Base-by-base conservation (phyloP, 768 basidiomycete genomes). In the Heimioporus sp. region DNA sequence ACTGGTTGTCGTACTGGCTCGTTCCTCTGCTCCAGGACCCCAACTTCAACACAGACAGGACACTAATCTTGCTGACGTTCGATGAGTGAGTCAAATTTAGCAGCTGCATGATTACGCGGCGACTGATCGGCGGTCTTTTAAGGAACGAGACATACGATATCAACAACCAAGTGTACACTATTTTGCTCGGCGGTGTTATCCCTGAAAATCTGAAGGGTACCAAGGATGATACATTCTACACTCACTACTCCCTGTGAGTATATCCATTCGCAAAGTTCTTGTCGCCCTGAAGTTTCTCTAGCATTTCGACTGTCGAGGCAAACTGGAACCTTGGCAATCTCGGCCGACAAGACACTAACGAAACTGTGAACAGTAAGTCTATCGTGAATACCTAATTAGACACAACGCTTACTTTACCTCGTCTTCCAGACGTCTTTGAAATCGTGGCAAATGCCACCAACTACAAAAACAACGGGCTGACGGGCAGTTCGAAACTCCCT, bases 271-370 rank as follows among this genome's bases (percentile, higher is more conserved):
- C n/a, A n/a, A 43, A 2, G 10, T 30, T 31, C 6, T 30, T 41
- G 34, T 10, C 17, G 30, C 46, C 4, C 39, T 52, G n/a, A 55
- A 24, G 16, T n/a, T 52, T 40, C 31, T 40, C 10, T 31, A 62
- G 65, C 24, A 68, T 85, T 47, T 73, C 76, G 16, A 80, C 82
- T 12, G 77, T 85, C 17, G 65, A 83, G 67, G 72, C 75, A 31
- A 85, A 85, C 70, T 85, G 82, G 83, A 65, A 67, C 11, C 78
- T 85, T 34, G 75, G 74, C 40, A 79, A 78, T 20, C 78, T 85
- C 13, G 82, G 82, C 31, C 76, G 82, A 38, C 68, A 69, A 37
- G 81, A 82, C 59, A 77, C 78, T 20, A 81, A 81, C 66, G 67
- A 70, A 69, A 73, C 54, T 10, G 21, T 57, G 30, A 44, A 45